Evolutionary conservation across 2,329 filamentous ascomycete species (phyloP).

Genomic region (Lecanicillium sp.): DNA sequence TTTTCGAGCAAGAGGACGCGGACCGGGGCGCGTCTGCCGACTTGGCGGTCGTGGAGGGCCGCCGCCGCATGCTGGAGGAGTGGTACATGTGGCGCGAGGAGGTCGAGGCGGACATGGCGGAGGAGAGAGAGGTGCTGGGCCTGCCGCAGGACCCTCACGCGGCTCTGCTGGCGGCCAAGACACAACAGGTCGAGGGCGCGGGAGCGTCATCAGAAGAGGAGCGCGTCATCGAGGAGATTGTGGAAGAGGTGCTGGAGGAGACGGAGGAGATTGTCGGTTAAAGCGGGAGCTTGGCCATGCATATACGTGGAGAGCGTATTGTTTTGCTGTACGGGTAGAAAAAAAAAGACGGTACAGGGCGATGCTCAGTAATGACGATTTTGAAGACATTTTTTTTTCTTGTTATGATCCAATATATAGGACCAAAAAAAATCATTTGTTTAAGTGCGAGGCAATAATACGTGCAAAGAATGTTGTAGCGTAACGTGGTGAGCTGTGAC

Average conservation of each 20-base stretch:
- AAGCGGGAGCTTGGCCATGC: constrained; percentile 12
- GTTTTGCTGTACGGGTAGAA: constrained; percentile 28
- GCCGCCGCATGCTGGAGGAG: constrained; percentile 76
- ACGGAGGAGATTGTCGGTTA: constrained; percentile 65
- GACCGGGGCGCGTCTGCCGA: constrained; percentile 92
- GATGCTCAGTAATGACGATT: constrained; percentile 30
- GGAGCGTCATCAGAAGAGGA: constrained; percentile 56
- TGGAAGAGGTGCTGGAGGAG: constrained; percentile 79
- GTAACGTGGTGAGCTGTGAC: too few species aligned
- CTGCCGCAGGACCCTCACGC: constrained; percentile 61
- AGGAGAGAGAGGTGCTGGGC: constrained; percentile 64
- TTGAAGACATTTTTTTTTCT: constrained; percentile 13
- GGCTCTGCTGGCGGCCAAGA: constrained; percentile 53
- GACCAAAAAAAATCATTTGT: not conserved
- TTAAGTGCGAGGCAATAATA: too few species aligned
- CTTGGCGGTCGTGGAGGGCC: constrained; percentile 83
- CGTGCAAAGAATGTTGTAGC: too few species aligned
- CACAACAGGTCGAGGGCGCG: constrained; percentile 41
- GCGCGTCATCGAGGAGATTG: constrained; percentile 79
- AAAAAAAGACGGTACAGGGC: constrained; percentile 24
- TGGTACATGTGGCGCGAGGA: constrained; percentile 80
- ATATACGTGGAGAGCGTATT: constrained; percentile 12
- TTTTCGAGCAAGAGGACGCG: constrained; percentile 92
- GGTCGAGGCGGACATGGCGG: constrained; percentile 63
- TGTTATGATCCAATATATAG: constrained; percentile 9